Conservation (phyloP, 768 basidiomycete species). For the Galerina sulciceps region DNA sequence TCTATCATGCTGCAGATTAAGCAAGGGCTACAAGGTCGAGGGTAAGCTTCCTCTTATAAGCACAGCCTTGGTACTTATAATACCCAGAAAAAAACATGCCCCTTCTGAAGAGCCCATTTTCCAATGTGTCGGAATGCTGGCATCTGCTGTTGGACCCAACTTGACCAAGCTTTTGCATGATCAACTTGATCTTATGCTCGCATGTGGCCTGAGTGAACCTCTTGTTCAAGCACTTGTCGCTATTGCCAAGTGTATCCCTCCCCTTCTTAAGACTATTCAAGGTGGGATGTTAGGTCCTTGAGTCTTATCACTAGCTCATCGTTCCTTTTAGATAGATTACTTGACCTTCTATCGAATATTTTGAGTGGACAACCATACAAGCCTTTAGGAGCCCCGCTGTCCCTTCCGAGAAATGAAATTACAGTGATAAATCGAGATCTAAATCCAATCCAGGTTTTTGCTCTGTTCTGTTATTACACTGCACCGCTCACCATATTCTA, state of each 20-base stretch:
- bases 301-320: not conserved
- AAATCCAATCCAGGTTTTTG: slow-evolving; percentile 47
- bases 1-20: slow-evolving; percentile 90
- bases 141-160: slow-evolving; percentile 93
- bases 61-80: not conserved
- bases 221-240: slow-evolving; percentile 82
- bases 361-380: slow-evolving; percentile 86
- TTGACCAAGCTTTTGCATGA: slow-evolving; percentile 95
- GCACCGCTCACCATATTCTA: not conserved
- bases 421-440: slow-evolving; percentile 53
- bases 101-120: slow-evolving; percentile 95
- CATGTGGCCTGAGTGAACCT: slow-evolving; percentile 89
- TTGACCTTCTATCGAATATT: slow-evolving; percentile 82
- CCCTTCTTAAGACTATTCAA: slow-evolving; percentile 90
- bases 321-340: slow-evolving; percentile 70
- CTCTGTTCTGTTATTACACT: not conserved
- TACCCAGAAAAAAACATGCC: slow-evolving; percentile 78
- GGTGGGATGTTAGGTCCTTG: slow-evolving; percentile 47
- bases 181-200: slow-evolving; percentile 95
- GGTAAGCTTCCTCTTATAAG: slow-evolving; percentile 48
- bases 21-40: slow-evolving; percentile 82
- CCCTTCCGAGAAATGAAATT: slow-evolving; percentile 58
- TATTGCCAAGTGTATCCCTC: slow-evolving; percentile 87
- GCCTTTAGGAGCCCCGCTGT: slow-evolving; percentile 82
- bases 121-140: slow-evolving; percentile 96